phyloP scores from a whole-genome alignment of 169 alveolate species.

The Plasmodium gaboni region DNA sequence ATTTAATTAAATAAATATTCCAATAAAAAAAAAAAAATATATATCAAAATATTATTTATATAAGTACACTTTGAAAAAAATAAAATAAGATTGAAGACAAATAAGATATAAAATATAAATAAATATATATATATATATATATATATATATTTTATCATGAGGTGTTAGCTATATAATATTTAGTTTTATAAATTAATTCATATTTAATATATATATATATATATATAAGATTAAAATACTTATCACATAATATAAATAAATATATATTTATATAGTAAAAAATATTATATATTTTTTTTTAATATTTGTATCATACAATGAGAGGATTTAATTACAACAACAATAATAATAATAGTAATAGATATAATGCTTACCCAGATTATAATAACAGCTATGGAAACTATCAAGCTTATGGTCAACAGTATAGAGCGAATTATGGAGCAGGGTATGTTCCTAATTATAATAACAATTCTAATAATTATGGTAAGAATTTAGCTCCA shows the following conservation, averaged over 20 bases:
- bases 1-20: too few relatives aligned
- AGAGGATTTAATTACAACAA: constrained; percentile 30
- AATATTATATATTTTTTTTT: background rate
- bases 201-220: too few relatives aligned
- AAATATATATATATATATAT: too few relatives aligned
- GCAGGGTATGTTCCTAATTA: constrained; percentile 15
- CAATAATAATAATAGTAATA: background rate
- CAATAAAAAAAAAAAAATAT: too few relatives aligned
- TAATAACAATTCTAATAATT: constrained; percentile 47
- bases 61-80: too few relatives aligned
- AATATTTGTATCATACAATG: constrained; percentile 9
- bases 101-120: too few relatives aligned
- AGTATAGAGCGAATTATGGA: constrained; percentile 27
- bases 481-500: constrained; percentile 85
- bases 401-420: constrained; percentile 45
- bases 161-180: too few relatives aligned
- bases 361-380: constrained; percentile 34
- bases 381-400: constrained; percentile 18
- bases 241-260: background rate
- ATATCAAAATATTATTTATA: too few relatives aligned
- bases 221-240: too few relatives aligned
- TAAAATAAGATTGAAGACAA: too few relatives aligned
- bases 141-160: too few relatives aligned
- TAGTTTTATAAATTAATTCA: too few relatives aligned
- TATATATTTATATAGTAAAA: background rate